Evolutionary conservation across 2,329 filamentous ascomycete species (phyloP), one percentile per base, ranked within the genome.

Genomic region (Cladophialophora bantiana): DNA sequence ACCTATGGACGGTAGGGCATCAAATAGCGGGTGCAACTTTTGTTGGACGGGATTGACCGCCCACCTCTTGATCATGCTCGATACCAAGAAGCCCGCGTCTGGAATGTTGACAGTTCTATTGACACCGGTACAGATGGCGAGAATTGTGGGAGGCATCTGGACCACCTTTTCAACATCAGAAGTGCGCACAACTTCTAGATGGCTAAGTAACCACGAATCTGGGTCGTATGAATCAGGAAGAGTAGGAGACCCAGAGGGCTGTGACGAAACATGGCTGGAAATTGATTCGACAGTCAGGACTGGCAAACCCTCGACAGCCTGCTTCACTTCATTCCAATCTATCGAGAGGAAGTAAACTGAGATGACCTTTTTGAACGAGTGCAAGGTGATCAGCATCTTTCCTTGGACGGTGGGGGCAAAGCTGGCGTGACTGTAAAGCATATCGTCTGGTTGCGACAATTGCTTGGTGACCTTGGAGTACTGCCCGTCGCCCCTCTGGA

Each of bases 1-100:
- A 12, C 65, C 68, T 38, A 61, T 68, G 10, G 70, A 88, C 72
- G 90, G 87, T 52, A 85, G 83, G 7, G 88, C 87, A 71, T 93
- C 90, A 75, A 96, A 94, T 12, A 90, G 90, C 1, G 89, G 80
- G 75, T 95, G 91, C 7, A 96, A 80, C 9, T 81, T 83, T 69
- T 90, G 87, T n/a, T 85, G 79, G 56, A 87, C 84, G 36, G 91
- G 88, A 36, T 85, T 83, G 9, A 94, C 77, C 72, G 95, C 90
- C 94, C 94, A 98, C 68, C 90, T 86, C 69, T 93, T 89, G 68
- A 98, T 83, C 48, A 94, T 86, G 71, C 89, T 96, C 72, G 90
- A 88, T 0, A 87, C 82, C 36, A 89, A 87, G 70, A 89, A 87
- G 50, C 85, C 84, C 61, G 86, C 88, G 35, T 89, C 83, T 35